Evolutionary conservation across 805 yeast genomes (phyloP).

Genomic region (Torulaspora franciscae): DNA sequence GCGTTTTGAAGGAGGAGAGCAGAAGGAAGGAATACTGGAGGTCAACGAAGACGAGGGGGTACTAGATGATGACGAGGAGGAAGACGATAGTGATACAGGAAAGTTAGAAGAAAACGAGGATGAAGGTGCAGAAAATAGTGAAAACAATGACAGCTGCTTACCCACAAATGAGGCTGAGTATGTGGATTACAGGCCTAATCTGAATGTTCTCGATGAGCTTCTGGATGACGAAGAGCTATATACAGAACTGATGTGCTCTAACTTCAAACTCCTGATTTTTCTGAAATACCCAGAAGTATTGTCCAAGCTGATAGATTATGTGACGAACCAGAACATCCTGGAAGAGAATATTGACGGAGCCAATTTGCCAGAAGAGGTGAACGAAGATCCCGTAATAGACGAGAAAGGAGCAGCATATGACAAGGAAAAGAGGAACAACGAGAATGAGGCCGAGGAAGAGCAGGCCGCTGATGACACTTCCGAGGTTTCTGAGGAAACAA

Average conservation of each 20-base stretch:
- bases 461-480: constrained; percentile 25
- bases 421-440: constrained; percentile 9
- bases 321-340: constrained; percentile 43
- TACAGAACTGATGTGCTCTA: constrained; percentile 67
- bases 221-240: constrained; percentile 71
- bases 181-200: constrained; percentile 39
- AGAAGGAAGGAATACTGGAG: constrained; percentile 23
- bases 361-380: constrained; percentile 10
- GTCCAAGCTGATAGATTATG: constrained; percentile 59
- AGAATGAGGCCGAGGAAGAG: constrained; percentile 17
- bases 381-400: constrained; percentile 15
- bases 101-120: constrained; percentile 10
- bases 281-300: constrained; percentile 74
- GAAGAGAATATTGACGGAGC: constrained; percentile 24
- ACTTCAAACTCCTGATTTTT: constrained; percentile 70
- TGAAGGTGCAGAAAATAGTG: constrained; percentile 26
- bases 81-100: constrained; percentile 29
- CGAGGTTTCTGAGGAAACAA: constrained; percentile 33
- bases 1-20: constrained; percentile 29
- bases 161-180: constrained; percentile 35
- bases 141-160: constrained; percentile 23
- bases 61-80: constrained; percentile 34
- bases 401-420: constrained; percentile 12
- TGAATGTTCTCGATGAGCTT: constrained; percentile 48
- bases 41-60: constrained; percentile 16